phyloP scores from a whole-genome alignment of 2,329 filamentous ascomycete genomes.

The Stromatinia cepivora region DNA sequence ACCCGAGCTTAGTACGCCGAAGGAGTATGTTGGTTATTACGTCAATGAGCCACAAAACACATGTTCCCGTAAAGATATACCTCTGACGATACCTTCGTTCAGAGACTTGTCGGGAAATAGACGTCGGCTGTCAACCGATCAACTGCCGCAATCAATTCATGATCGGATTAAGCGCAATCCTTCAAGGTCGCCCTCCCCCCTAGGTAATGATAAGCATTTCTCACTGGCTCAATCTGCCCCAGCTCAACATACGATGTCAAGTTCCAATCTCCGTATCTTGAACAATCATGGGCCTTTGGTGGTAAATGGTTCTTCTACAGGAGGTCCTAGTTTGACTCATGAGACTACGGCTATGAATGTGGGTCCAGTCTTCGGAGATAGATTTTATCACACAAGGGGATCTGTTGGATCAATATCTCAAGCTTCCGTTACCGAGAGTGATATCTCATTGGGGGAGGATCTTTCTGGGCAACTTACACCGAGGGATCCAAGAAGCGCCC shows the following conservation, averaged over 20 bases:
- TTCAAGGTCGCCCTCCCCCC: constrained; percentile 42
- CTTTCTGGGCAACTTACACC: constrained; percentile 35
- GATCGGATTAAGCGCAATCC: constrained; percentile 37
- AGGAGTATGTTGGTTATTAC: constrained; percentile 42
- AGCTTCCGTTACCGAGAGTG: constrained; percentile 33
- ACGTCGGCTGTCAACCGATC: constrained; percentile 39
- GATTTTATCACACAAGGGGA: constrained; percentile 27
- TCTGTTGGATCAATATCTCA: constrained; percentile 38
- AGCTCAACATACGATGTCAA: constrained; percentile 35
- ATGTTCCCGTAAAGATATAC: constrained; percentile 31
- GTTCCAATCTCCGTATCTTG: constrained; percentile 34
- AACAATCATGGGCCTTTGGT: constrained; percentile 37
- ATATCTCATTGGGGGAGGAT: constrained; percentile 32
- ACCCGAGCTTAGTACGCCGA: constrained; percentile 36
- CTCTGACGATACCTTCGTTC: constrained; percentile 39
- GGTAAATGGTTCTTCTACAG: constrained; percentile 36
- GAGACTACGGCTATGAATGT: constrained; percentile 31
- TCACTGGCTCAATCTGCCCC: constrained; percentile 35
- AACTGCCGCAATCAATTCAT: constrained; percentile 40
- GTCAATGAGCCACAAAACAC: constrained; percentile 35
- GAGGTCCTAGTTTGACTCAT: not conserved
- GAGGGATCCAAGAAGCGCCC: constrained; percentile 29
- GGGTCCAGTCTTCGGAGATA: constrained; percentile 35
- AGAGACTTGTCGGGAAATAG: constrained; percentile 37
- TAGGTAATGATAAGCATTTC: constrained; percentile 40